Evolutionary conservation across 2,329 filamentous ascomycete species (phyloP).

Genomic region (Fusarium pseudocircinatum): DNA sequence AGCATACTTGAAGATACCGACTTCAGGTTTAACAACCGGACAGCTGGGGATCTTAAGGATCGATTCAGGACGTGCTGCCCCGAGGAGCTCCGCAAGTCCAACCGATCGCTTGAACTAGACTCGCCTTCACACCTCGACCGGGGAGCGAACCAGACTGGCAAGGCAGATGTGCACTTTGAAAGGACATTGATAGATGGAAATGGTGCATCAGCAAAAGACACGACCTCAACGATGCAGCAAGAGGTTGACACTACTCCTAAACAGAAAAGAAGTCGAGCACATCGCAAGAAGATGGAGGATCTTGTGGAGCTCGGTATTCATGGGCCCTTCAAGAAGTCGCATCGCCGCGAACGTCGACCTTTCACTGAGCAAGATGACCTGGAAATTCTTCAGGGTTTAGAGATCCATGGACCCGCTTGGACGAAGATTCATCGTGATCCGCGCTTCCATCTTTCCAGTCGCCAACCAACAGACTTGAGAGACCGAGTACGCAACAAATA

Average conservation of each 20-base stretch:
- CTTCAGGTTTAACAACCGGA: constrained; percentile 69
- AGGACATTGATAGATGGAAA: constrained; percentile 65
- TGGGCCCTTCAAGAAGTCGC: constrained; percentile 70
- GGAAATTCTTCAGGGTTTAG: constrained; percentile 69
- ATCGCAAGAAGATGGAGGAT: constrained; percentile 66
- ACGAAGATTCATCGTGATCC: constrained; percentile 71
- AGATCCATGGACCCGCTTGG: constrained; percentile 70
- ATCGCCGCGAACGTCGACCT: constrained; percentile 66
- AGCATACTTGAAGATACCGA: constrained; percentile 69
- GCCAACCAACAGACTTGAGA: constrained; percentile 70
- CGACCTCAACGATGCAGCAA: constrained; percentile 32
- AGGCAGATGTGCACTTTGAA: constrained; percentile 62
- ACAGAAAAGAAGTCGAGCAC: constrained; percentile 62
- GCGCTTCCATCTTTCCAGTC: constrained; percentile 64
- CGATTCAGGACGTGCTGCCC: constrained; percentile 74
- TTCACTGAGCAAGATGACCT: constrained; percentile 72
- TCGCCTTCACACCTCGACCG: constrained; percentile 32
- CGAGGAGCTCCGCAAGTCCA: constrained; percentile 63
- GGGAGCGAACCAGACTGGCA: constrained; percentile 51
- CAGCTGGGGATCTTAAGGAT: constrained; percentile 72
- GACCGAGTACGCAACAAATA: constrained; percentile 73
- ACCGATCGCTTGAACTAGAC: constrained; percentile 42
- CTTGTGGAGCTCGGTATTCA: constrained; percentile 67
- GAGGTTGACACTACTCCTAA: constrained; percentile 51
- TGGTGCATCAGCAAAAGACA: constrained; percentile 42